phyloP scores from a whole-genome alignment of 1,284 basidiomycete genomes.

The Boletus mariae region DNA sequence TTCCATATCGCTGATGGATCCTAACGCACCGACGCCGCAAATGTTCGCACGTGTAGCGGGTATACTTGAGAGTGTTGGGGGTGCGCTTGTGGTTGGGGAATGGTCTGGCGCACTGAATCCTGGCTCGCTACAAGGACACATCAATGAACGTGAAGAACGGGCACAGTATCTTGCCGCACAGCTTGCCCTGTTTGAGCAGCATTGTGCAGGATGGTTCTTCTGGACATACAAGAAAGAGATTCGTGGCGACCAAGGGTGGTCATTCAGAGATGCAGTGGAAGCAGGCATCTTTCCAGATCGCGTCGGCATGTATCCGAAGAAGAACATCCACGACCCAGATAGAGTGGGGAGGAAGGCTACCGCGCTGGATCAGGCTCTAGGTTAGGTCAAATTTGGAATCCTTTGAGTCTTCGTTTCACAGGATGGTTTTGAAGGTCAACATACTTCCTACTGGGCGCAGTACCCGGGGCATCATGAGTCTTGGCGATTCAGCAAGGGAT shows the following conservation, averaged over 20 bases:
- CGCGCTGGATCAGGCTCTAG: slow-evolving; percentile 38
- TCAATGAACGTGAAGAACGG: slow-evolving; percentile 44
- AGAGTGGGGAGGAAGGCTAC: slow-evolving; percentile 34
- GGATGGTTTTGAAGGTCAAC: slow-evolving; percentile 39
- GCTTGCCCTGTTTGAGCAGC: slow-evolving; percentile 62
- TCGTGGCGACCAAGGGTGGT: slow-evolving; percentile 74
- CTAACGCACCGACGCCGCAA: slow-evolving; percentile 38
- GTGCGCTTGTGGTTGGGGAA: slow-evolving; percentile 76
- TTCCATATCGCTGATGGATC: slow-evolving; percentile 43
- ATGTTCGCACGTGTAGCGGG: slow-evolving; percentile 43
- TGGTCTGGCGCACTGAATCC: slow-evolving; percentile 81
- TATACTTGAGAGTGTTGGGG: slow-evolving; percentile 46
- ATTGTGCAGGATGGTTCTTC: slow-evolving; percentile 79
- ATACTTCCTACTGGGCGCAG: slow-evolving; percentile 57
- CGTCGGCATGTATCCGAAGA: slow-evolving; percentile 36
- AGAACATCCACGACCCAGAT: slow-evolving; percentile 23
- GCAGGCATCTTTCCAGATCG: slow-evolving; percentile 58
- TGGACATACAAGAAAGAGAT: slow-evolving; percentile 85
- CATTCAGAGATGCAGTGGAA: slow-evolving; percentile 64
- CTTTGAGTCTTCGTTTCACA: not conserved
- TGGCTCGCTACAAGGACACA: slow-evolving; percentile 48
- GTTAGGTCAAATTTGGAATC: slow-evolving; percentile 31
- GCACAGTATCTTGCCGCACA: slow-evolving; percentile 63
- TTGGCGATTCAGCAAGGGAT: slow-evolving; percentile 65
- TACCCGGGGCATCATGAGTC: slow-evolving; percentile 56